Evolutionary conservation across 2,329 filamentous ascomycete genomes (phyloP).

Genomic region (Pezicula carpinea): DNA sequence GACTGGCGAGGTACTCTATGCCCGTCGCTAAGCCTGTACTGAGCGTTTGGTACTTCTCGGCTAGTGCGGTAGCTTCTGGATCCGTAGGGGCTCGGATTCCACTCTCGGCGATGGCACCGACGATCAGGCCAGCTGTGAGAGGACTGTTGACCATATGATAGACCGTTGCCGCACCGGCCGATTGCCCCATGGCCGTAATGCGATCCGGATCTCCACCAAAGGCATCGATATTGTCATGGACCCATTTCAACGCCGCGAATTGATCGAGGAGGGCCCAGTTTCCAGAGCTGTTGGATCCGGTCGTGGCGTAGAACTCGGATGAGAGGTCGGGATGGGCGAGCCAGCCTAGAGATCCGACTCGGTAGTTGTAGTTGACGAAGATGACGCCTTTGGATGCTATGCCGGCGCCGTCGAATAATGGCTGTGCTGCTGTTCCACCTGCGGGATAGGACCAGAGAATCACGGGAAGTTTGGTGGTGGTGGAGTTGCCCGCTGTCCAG

Average conservation of each 20-base stretch:
- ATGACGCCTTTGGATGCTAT: constrained; percentile 33
- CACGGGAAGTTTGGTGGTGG: constrained; percentile 18
- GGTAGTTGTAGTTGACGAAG: constrained; percentile 56
- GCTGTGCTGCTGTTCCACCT: constrained; percentile 8
- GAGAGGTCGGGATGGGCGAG: constrained; percentile 37
- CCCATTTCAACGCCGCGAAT: constrained; percentile 40
- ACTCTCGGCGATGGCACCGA: constrained; percentile 23
- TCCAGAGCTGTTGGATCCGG: constrained; percentile 26
- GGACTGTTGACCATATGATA: constrained; percentile 26
- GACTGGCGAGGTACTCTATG: constrained; percentile 10
- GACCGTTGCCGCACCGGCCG: constrained; percentile 39
- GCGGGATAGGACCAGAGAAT: constrained; percentile 29
- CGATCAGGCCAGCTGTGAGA: constrained; percentile 22
- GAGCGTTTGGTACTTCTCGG: no score
- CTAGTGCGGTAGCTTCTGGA: constrained; percentile 15
- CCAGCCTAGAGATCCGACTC: constrained; percentile 57
- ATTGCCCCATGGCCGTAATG: constrained; percentile 37
- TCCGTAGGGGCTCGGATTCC: constrained; percentile 25
- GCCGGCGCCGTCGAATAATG: constrained; percentile 17
- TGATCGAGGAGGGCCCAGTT: constrained; percentile 28
- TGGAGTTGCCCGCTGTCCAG: constrained; percentile 25
- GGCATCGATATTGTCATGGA: constrained; percentile 47
- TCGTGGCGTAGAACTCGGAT: constrained; percentile 10
- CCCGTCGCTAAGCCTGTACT: constrained; percentile 6
- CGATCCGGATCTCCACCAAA: constrained; percentile 34